Conservation (phyloP, 352 stramenopile genomes). For the Pythium guiyangense region DNA sequence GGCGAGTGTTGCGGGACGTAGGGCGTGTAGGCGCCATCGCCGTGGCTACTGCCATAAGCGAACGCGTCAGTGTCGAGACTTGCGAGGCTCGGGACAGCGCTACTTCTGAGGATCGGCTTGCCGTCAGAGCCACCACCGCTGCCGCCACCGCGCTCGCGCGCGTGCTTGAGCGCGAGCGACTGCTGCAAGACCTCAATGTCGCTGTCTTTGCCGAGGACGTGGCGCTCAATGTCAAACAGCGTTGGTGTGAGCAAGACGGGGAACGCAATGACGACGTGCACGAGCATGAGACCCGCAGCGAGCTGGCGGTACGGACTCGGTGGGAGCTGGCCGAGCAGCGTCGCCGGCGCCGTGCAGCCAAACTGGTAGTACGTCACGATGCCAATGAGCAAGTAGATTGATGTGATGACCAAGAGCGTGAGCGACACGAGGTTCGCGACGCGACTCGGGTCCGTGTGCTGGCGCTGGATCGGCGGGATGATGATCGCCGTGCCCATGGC, state of each 20-base stretch:
- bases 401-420: conserved; percentile 68
- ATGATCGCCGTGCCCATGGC: conserved; percentile 60
- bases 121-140: conserved; percentile 5
- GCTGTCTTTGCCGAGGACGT: conserved; percentile 49
- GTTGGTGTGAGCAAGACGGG: conserved; percentile 58
- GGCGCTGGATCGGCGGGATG: conserved; percentile 57
- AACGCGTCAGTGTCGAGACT: conserved; percentile 43
- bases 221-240: conserved; percentile 61
- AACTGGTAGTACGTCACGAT: conserved; percentile 69
- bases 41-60: conserved; percentile 35
- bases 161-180: conserved; percentile 26
- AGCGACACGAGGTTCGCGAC: conserved; percentile 57
- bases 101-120: conserved; percentile 31
- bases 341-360: conserved; percentile 55
- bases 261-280: conserved; percentile 62
- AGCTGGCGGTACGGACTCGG: conserved; percentile 23
- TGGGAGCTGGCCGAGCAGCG: conserved; percentile 51
- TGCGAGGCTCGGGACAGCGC: conserved; percentile 19
- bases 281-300: conserved; percentile 40
- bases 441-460: conserved; percentile 40
- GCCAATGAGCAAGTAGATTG: conserved; percentile 64
- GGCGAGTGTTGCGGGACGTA: conserved; percentile 32
- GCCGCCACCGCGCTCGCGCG: conserved; percentile 18
- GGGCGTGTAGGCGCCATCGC: conserved; percentile 6
- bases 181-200: conserved; percentile 56